These are phyloP conservation scores for Epichloe scottii DNA, from an alignment of 2,329 filamentous ascomycete genomes.

Conservation along the genomic window DNA sequence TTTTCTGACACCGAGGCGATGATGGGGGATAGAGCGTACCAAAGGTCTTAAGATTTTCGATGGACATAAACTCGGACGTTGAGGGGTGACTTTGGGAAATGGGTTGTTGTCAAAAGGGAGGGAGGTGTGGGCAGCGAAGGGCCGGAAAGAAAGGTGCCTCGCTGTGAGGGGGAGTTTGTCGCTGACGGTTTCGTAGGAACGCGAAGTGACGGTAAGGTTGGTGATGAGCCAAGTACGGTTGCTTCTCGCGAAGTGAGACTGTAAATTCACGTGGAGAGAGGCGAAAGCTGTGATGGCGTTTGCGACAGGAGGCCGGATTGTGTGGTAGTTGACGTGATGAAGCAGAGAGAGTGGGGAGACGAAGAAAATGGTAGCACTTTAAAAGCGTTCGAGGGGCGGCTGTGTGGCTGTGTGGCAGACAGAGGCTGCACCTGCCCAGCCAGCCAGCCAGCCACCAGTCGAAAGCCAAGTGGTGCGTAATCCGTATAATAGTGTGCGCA, in stretches of 20 bases:
- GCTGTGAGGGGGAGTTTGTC: conserved; percentile 22
- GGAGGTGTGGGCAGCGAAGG: conserved; percentile 35
- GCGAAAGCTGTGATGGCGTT: conserved; percentile 2
- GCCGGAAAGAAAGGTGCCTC: conserved; percentile 29
- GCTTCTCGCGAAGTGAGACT: background rate
- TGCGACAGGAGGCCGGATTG: conserved; percentile 4
- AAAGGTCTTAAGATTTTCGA: conserved; percentile 97
- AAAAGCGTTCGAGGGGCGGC: background rate
- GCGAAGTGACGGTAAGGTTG: conserved; percentile 1
- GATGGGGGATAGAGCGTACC: conserved; percentile 40
- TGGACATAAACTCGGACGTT: conserved; percentile 90
- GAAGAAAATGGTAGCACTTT: conserved; percentile 2
- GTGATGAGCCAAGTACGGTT: background rate
- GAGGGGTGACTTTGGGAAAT: conserved; percentile 43
- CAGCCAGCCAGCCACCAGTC: background rate
- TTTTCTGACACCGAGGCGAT: background rate
- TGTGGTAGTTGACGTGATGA: conserved; percentile 1
- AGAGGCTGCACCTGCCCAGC: conserved; percentile 1
- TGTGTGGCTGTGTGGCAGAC: background rate
- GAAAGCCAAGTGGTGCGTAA: background rate
- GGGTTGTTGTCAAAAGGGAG: conserved; percentile 24
- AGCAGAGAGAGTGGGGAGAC: conserved; percentile 4
- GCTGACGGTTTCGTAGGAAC: conserved; percentile 7
- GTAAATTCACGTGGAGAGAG: conserved; percentile 1
- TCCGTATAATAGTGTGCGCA: background rate